These are phyloP conservation scores for Blastocystis hominis DNA, from an alignment of 352 stramenopile species.

Conservation along the genomic window DNA sequence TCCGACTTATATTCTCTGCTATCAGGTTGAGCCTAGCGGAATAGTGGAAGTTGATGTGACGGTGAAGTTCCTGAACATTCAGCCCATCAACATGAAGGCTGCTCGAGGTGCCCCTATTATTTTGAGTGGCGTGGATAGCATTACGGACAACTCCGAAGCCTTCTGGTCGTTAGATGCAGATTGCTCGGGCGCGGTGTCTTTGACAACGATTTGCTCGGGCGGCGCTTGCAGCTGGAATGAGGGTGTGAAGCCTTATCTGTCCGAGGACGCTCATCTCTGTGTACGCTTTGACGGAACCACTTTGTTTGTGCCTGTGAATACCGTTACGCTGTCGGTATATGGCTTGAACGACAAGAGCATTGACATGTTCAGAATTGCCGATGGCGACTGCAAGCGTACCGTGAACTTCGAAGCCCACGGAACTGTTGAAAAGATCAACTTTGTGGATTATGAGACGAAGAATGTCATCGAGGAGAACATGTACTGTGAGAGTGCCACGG, in stretches of 20 bases:
- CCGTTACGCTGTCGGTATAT: neutral
- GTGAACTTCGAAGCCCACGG: neutral
- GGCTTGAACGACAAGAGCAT: neutral
- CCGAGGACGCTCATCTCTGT: conserved; percentile 28
- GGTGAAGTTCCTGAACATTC: conserved; percentile 18
- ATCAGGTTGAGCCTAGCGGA: neutral
- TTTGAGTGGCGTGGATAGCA: neutral
- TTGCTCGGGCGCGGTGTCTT: neutral
- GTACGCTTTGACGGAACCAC: neutral
- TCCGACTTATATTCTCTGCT: conserved; percentile 26
- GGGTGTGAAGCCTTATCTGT: neutral
- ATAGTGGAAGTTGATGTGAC: conserved; percentile 10
- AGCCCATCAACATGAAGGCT: neutral
- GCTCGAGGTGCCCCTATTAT: neutral
- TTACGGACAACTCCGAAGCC: neutral
- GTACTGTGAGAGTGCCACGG: neutral
- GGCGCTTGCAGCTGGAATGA: neutral
- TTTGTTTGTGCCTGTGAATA: neutral
- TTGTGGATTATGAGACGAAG: neutral
- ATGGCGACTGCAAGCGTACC: neutral
- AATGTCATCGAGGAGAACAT: neutral
- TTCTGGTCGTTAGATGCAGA: conserved; percentile 31
- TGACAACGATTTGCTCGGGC: neutral
- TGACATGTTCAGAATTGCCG: neutral
- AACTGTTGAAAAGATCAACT: neutral